Conservation (phyloP, 202 grass and related monocot genomes). For the Setaria italica region DNA sequence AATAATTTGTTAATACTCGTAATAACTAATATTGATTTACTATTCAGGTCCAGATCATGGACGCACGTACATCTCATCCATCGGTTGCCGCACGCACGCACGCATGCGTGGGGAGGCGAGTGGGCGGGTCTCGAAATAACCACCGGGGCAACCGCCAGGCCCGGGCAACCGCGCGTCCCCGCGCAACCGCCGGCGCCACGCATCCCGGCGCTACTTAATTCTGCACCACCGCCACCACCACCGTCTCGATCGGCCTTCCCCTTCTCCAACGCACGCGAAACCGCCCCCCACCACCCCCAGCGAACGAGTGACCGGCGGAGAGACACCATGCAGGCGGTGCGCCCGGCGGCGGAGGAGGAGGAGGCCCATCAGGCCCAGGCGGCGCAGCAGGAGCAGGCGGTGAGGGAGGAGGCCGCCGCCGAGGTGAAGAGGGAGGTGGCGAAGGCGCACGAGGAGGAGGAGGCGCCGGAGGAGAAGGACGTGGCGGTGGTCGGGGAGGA, state of each 20-base stretch:
- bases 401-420: background rate
- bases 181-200: conserved; percentile 15
- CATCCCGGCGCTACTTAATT: conserved; percentile 40
- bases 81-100: background rate
- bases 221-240: background rate
- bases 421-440: background rate
- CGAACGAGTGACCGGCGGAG: background rate
- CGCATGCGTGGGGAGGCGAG: background rate
- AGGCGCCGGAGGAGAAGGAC: conserved; percentile 29
- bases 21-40: too few species aligned
- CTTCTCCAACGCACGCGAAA: background rate
- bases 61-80: too few species aligned
- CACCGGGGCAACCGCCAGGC: conserved; percentile 39
- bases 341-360: conserved; percentile 19
- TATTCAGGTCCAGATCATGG: too few species aligned
- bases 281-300: too few species aligned
- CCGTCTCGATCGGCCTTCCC: background rate
- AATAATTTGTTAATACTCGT: too few species aligned
- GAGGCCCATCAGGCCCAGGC: background rate
- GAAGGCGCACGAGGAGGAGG: conserved; percentile 7
- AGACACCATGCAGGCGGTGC: conserved; percentile 54
- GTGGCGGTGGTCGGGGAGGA: conserved; percentile 19
- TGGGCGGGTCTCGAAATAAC: conserved; percentile 42
- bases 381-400: conserved; percentile 29
- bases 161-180: conserved; percentile 35